Evolutionary conservation across 2,329 filamentous ascomycete species (phyloP).

Genomic region (Capronia coronata): DNA sequence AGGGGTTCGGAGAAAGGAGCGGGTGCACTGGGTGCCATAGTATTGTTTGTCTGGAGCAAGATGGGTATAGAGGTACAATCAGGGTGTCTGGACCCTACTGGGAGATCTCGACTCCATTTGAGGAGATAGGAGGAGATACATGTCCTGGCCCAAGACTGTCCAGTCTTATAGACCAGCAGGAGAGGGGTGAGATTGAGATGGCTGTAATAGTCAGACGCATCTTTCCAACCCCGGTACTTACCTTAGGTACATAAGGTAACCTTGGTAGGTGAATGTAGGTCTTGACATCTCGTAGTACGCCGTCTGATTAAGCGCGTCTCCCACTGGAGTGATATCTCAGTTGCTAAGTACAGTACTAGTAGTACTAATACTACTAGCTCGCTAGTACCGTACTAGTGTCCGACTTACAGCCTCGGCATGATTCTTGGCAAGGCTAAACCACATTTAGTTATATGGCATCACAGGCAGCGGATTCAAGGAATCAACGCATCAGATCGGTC

Average conservation of each 20-base stretch:
- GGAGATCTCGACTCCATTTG: slow-evolving; percentile 3
- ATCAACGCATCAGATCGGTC: neutral
- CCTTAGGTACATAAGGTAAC: neutral
- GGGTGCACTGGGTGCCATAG: slow-evolving; percentile 24
- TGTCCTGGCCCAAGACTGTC: neutral
- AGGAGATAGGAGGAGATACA: neutral
- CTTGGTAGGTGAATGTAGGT: no score
- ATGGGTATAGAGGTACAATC: no score
- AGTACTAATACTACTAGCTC: no score
- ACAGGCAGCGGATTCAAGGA: neutral
- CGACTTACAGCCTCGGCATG: slow-evolving; percentile 10
- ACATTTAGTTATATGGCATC: slow-evolving; percentile 1
- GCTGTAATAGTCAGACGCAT: no score
- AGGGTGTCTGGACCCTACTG: neutral
- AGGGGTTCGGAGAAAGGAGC: slow-evolving; percentile 67
- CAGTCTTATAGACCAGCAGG: neutral
- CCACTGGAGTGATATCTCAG: no score
- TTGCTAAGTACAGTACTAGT: no score
- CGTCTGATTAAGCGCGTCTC: no score
- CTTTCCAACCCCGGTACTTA: no score
- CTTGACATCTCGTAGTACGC: no score
- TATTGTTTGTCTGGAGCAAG: no score
- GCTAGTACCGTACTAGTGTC: no score
- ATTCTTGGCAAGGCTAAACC: slow-evolving; percentile 7
- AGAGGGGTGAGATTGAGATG: neutral